Conservation (phyloP, 1,139 yeast species). For the Spathaspora sp. region DNA sequence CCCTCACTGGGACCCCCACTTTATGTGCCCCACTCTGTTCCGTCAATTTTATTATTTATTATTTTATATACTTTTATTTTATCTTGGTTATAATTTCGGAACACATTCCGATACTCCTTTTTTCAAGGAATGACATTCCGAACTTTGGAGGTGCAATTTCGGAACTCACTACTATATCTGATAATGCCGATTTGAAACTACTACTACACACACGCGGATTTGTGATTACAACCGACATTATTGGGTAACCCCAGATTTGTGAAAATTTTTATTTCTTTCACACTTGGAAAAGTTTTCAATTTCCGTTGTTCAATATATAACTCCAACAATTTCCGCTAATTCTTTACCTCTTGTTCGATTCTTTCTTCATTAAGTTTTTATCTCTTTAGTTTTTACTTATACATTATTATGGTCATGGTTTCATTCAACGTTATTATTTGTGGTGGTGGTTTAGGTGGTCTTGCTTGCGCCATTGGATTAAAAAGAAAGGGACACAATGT, state of each 20-base stretch:
- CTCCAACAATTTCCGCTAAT: not conserved
- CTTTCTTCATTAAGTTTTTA: not conserved
- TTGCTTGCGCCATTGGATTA: constrained; percentile 33
- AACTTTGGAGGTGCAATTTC: too few species aligned
- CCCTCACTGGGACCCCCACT: not conserved
- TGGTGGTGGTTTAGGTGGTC: constrained; percentile 42
- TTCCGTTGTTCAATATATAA: not conserved
- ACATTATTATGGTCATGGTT: constrained; percentile 6
- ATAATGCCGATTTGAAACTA: not conserved
- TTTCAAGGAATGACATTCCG: not conserved
- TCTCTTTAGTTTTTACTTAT: not conserved
- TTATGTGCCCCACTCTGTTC: constrained; percentile 1
- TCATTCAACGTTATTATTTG: constrained; percentile 23
- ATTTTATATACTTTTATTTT: not conserved
- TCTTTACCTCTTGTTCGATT: not conserved
- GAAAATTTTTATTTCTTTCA: too few species aligned
- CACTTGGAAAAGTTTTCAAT: too few species aligned
- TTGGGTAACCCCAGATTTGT: constrained; percentile 5
- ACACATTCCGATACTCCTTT: not conserved
- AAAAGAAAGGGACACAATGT: constrained; percentile 32
- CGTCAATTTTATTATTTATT: not conserved
- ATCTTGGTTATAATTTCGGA: not conserved
- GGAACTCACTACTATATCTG: not conserved
- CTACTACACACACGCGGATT: not conserved
- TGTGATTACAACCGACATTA: not conserved